Percentiles rank a stretch among this genome's conserved stretches.
phyloP scores from a whole-genome alignment of 371 early-diverging fungal species.

The Thermomucor indicae-seudaticae region DNA sequence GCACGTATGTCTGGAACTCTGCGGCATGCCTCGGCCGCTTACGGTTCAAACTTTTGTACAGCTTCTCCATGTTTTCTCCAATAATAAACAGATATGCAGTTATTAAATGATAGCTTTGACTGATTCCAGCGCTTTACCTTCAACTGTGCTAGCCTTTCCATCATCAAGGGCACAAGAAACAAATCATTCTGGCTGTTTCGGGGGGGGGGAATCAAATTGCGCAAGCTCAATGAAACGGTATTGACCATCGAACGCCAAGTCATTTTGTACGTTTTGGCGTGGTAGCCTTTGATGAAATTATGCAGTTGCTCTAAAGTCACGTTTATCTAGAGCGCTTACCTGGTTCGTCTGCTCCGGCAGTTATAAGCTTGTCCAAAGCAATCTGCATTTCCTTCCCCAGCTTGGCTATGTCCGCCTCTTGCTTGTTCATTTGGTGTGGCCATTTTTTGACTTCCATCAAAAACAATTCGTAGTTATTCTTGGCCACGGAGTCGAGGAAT shows the following conservation, averaged over 20 bases:
- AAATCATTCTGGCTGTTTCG: neutral
- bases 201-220: neutral
- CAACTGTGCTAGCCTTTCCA: neutral
- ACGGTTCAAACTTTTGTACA: no score
- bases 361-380: neutral
- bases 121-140: neutral
- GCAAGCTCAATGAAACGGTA: neutral
- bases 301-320: neutral
- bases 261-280: neutral
- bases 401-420: neutral
- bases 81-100: no score
- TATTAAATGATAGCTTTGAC: no score
- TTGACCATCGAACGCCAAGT: neutral
- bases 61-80: no score
- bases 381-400: conserved; percentile 2
- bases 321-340: neutral
- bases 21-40: no score
- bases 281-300: neutral
- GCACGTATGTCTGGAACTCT: no score
- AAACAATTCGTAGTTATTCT: neutral
- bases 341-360: neutral
- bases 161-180: neutral
- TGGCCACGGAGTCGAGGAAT: neutral
- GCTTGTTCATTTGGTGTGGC: conserved; percentile 1
- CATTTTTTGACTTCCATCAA: neutral